A percentile compares a stretch with the other conserved stretches of the same genome.
Evolutionary conservation across 1,284 basidiomycete species (phyloP).

Genomic region (Sanghuangporus weigelae): DNA sequence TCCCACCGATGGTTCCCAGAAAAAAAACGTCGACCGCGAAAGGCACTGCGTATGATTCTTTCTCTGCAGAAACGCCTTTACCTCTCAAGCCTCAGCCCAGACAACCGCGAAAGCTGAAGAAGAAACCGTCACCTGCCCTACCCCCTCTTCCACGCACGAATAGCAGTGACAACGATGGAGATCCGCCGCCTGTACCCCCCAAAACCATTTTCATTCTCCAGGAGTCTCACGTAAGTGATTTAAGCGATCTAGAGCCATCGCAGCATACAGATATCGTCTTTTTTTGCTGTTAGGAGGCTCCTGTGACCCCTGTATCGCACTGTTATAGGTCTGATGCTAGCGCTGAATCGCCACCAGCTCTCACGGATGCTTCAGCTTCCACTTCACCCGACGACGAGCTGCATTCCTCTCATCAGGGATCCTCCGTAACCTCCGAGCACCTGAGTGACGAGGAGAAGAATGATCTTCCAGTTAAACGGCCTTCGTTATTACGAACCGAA

Average conservation of each 20-base stretch:
- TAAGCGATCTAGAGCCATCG: background rate
- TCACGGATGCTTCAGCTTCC: conserved; percentile 10
- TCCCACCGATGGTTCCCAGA: background rate
- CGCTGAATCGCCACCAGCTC: background rate
- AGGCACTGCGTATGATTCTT: background rate
- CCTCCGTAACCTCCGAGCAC: background rate
- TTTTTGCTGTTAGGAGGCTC: background rate
- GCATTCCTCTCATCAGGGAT: background rate
- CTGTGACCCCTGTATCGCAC: background rate
- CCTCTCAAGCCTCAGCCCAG: conserved; percentile 2
- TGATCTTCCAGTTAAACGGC: conserved; percentile 1
- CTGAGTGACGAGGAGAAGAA: background rate
- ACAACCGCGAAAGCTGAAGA: conserved; percentile 12
- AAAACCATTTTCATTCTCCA: background rate
- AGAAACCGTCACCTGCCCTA: conserved; percentile 3
- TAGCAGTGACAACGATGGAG: background rate
- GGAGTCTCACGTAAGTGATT: background rate
- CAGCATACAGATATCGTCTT: background rate
- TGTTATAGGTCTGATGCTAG: background rate
- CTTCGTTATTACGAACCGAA: conserved; percentile 15
- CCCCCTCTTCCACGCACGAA: conserved; percentile 1
- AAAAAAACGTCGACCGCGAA: background rate
- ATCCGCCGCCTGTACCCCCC: conserved; percentile 14
- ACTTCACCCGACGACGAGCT: conserved; percentile 7
- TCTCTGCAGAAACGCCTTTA: background rate